Evolutionary conservation across 352 stramenopile genomes (phyloP).

Genomic region (Phytophthora citricola): DNA sequence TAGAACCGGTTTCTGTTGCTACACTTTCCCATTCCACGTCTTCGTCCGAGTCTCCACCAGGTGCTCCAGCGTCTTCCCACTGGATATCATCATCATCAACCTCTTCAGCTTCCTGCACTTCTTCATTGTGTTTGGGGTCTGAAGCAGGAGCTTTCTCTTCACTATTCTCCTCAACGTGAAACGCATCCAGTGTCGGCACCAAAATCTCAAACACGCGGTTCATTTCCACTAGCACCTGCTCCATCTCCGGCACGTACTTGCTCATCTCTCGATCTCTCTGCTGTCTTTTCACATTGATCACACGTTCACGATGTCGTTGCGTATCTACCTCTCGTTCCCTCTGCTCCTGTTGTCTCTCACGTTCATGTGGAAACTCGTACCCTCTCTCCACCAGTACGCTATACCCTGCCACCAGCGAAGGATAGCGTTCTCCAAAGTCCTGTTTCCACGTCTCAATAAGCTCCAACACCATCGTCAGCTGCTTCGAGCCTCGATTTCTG

Average conservation of each 20-base stretch:
- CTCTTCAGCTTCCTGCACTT: neutral
- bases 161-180: constrained; percentile 35
- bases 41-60: constrained; percentile 7
- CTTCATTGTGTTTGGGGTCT: neutral
- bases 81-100: constrained; percentile 28
- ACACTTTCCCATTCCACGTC: constrained; percentile 36
- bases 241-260: constrained; percentile 62
- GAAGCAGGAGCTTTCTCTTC: neutral
- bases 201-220: constrained; percentile 80
- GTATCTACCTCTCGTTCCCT: constrained; percentile 14
- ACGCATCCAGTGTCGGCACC: constrained; percentile 74
- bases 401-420: constrained; percentile 59
- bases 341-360: constrained; percentile 34
- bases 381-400: constrained; percentile 52
- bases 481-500: constrained; percentile 21
- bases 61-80: constrained; percentile 33
- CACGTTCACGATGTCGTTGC: constrained; percentile 24
- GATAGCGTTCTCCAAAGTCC: constrained; percentile 63
- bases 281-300: constrained; percentile 34
- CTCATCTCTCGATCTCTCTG: constrained; percentile 59
- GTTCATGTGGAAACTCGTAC: constrained; percentile 57
- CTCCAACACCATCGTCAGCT: constrained; percentile 43
- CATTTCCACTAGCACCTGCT: constrained; percentile 71
- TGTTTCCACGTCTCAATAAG: constrained; percentile 74
- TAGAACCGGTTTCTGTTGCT: constrained; percentile 4